These are phyloP conservation scores for Boehmeria nivea DNA, from an alignment of 306 rosid genomes.

Conservation along the genomic window DNA sequence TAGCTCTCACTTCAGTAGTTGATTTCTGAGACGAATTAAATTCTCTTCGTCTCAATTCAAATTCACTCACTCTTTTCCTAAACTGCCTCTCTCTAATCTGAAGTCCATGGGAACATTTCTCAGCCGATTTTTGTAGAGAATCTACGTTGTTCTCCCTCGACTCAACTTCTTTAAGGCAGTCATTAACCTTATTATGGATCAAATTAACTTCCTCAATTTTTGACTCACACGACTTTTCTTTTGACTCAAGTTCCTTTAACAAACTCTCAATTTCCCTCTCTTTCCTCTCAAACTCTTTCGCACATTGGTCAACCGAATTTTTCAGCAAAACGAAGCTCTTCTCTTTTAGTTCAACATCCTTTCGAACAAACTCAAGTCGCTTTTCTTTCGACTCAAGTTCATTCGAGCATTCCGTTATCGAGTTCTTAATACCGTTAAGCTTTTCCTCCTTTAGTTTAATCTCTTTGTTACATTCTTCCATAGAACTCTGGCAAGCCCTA, in stretches of 20 bases:
- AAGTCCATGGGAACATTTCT: constrained; percentile 18
- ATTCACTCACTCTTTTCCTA: constrained; percentile 19
- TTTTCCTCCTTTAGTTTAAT: constrained; percentile 8
- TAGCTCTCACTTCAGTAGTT: constrained; percentile 5
- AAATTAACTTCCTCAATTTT: constrained; percentile 5
- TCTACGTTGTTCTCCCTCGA: constrained; percentile 8
- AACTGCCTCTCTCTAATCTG: constrained; percentile 22
- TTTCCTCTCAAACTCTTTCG: background rate
- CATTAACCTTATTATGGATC: constrained; percentile 6
- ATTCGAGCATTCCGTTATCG: background rate
- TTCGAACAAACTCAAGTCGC: background rate
- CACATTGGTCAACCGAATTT: constrained; percentile 1
- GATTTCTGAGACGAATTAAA: constrained; percentile 7
- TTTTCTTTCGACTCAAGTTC: constrained; percentile 2
- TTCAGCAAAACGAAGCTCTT: background rate
- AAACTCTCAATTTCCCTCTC: constrained; percentile 2
- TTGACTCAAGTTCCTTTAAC: background rate
- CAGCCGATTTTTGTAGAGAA: background rate
- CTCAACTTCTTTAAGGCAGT: constrained; percentile 29
- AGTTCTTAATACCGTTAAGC: background rate
- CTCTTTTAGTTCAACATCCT: background rate
- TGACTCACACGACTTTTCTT: background rate
- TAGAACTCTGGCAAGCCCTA: background rate
- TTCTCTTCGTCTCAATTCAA: constrained; percentile 23
- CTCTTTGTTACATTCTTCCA: constrained; percentile 4